Conservation (phyloP, 805 yeast species). For the Pichia eremophila region DNA sequence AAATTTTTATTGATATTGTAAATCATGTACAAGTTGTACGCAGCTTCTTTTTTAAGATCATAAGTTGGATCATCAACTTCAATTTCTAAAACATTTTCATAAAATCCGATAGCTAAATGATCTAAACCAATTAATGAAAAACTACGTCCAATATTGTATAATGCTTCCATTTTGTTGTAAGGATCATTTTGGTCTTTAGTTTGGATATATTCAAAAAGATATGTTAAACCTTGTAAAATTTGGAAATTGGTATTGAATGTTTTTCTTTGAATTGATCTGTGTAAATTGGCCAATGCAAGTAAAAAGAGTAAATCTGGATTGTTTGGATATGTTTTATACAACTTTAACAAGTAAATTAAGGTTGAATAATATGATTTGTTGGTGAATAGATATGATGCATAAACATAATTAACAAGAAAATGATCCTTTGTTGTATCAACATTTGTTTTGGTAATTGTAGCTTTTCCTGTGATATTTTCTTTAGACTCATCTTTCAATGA, state of each 20-base stretch:
- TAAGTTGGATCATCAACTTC: conserved; percentile 34
- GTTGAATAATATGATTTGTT: conserved; percentile 80
- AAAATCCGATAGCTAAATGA: conserved; percentile 63
- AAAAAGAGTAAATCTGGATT: conserved; percentile 76
- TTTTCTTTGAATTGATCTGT: conserved; percentile 85
- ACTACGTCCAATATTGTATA: conserved; percentile 74
- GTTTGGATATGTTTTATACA: conserved; percentile 53
- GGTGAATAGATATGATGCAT: conserved; percentile 71
- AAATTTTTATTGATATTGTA: conserved; percentile 71
- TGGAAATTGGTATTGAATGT: conserved; percentile 82
- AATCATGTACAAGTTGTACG: conserved; percentile 71
- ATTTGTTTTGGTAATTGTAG: conserved; percentile 53
- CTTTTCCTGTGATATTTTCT: conserved; percentile 54
- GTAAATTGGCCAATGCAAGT: conserved; percentile 73
- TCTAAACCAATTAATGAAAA: conserved; percentile 78
- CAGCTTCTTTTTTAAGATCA: conserved; percentile 68
- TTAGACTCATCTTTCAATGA: conserved; percentile 38
- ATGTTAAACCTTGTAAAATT: conserved; percentile 78
- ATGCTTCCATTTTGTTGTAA: conserved; percentile 63
- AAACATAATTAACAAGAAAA: conserved; percentile 51
- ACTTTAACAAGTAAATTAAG: conserved; percentile 63
- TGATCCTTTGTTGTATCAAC: conserved; percentile 46
- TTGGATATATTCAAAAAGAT: conserved; percentile 60
- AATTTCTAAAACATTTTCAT: conserved; percentile 51
- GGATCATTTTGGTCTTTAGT: conserved; percentile 26